Evolutionary conservation across 306 rosid species (phyloP), one percentile per base, ranked within the genome.

Genomic region (Cucurbita argyrosperma): DNA sequence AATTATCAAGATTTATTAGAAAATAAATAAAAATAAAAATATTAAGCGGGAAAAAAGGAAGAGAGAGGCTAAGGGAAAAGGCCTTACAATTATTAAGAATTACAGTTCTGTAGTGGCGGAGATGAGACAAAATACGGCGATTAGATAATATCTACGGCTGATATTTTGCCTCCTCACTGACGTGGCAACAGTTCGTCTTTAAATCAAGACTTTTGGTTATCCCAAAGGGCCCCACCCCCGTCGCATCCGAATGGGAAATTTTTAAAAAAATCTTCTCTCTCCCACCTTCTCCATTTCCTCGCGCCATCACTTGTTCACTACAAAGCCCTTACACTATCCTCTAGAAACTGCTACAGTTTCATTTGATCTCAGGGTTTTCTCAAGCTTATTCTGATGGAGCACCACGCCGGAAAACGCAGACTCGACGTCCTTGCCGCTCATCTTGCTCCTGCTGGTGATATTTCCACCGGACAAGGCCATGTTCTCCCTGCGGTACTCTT

Each of bases 341-440:
- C 57, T 37, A 40, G 7, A 58, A 7, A 42, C 21, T 23, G 69
- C 67, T 14, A 38, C 57, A 18, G 16, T 26, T 50, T 75, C 8
- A 40, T 7, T n/a, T 50, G 0, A 57, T 30, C 57, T 21, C 45
- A 55, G 53, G 62, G 5, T 53, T 72, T 53, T 53, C 56, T 68
- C 40, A 7, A 18, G 8, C 46, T 51, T 50, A 3, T 12, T 47
- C 64, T 74, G 52, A 90, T 90, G 96, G 94, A 85, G 83, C 74
- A 45, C 65, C 87, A 90, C 40, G 81, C 78, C 38, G 91, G 83
- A 54, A 85, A 82, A 19, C 94, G 96, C 52, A 88, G 96, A 78
- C 76, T 90, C 85, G 80, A 80, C 81, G 68, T 57, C 70, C 79
- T 90, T 14, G 77, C 94, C 8, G 80, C 92, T 0, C 96, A 90